Evolutionary conservation across 2,329 filamentous ascomycete species (phyloP).

Genomic region (Neocucurbitaria cava): DNA sequence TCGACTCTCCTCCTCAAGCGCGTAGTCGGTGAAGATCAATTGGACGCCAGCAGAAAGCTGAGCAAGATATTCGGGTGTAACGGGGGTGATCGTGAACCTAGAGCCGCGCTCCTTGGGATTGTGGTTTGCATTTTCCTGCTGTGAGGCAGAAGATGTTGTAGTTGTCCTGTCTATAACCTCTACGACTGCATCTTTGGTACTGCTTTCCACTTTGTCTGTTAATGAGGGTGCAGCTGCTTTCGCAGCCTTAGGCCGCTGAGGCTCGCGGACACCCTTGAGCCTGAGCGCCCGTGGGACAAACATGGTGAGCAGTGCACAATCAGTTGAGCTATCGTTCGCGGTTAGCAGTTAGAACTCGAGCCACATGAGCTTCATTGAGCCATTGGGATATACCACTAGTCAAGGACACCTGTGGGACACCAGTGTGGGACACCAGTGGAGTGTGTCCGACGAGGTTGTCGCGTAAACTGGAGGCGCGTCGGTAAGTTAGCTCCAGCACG

Average conservation of each 20-base stretch:
- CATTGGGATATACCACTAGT: too few relatives aligned
- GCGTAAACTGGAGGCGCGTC: conserved; percentile 4
- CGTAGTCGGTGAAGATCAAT: conserved; percentile 46
- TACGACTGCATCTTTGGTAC: conserved; percentile 31
- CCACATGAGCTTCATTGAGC: background rate
- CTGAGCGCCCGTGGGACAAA: conserved; percentile 43
- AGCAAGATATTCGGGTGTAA: conserved; percentile 37
- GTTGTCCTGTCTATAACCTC: conserved; percentile 33
- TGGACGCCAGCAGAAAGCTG: conserved; percentile 41
- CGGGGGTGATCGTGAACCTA: conserved; percentile 24
- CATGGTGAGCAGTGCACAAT: conserved; percentile 21
- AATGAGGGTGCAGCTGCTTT: background rate
- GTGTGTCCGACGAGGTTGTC: background rate
- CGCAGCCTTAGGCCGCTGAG: conserved; percentile 14
- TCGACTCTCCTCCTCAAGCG: conserved; percentile 37
- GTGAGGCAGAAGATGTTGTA: conserved; percentile 25
- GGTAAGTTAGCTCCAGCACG: conserved; percentile 16
- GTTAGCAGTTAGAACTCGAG: background rate
- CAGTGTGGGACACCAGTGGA: background rate
- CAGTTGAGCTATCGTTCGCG: background rate
- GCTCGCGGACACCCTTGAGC: conserved; percentile 39
- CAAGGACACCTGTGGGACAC: too few relatives aligned
- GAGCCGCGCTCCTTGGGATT: conserved; percentile 21
- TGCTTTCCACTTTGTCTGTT: conserved; percentile 8
- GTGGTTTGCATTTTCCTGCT: conserved; percentile 12